phyloP scores from a whole-genome alignment of 306 rosid species.

The Medicago lupulina region DNA sequence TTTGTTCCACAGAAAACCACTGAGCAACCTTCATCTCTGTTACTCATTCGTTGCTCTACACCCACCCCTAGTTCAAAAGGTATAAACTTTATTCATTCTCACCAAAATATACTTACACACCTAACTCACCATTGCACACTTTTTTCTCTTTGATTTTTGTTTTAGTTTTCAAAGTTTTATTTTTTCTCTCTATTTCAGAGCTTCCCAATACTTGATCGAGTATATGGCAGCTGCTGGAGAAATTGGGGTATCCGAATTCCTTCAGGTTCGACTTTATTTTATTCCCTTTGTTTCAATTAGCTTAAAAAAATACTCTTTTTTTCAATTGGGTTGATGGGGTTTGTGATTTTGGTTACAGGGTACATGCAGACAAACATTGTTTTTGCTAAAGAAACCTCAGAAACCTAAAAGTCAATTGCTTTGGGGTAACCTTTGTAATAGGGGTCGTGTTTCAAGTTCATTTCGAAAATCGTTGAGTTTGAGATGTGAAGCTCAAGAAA shows the following conservation, averaged over 20 bases:
- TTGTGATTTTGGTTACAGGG: constrained; percentile 58
- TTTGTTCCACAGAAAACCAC: background rate
- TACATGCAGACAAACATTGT: constrained; percentile 48
- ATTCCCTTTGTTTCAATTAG: background rate
- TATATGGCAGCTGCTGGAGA: constrained; percentile 57
- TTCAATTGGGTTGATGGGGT: constrained; percentile 4
- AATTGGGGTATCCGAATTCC: constrained; percentile 60
- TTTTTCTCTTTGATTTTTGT: background rate
- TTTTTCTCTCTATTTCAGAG: background rate
- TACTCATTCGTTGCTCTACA: background rate
- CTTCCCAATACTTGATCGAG: constrained; percentile 38
- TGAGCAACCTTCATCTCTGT: background rate
- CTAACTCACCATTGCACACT: background rate
- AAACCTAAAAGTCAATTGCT: constrained; percentile 50
- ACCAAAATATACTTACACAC: background rate
- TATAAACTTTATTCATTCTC: background rate
- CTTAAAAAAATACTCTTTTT: background rate
- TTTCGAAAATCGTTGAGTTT: constrained; percentile 44
- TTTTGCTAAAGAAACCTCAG: constrained; percentile 50
- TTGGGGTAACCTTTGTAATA: constrained; percentile 51
- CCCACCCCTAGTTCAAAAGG: background rate
- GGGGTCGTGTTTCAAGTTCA: constrained; percentile 39
- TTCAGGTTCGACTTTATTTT: constrained; percentile 54
- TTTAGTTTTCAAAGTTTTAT: background rate
- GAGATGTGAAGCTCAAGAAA: constrained; percentile 59